Evolutionary conservation across 2,329 filamentous ascomycete species (phyloP).

Genomic region (Aspergillus hiratsukae): DNA sequence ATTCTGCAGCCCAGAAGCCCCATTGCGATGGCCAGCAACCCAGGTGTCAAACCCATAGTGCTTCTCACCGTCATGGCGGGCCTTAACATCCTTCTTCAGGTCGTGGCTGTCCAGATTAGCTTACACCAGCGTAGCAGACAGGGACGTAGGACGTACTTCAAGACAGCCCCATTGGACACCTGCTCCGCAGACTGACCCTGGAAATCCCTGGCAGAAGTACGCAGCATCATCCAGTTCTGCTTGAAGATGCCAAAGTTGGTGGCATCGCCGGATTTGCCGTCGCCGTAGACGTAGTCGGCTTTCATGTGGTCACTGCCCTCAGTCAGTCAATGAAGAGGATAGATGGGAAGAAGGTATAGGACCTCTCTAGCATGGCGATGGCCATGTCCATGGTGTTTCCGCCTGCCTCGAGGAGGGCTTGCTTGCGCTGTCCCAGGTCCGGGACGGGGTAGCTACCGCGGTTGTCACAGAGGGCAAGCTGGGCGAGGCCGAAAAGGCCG

Average conservation of each 20-base stretch:
- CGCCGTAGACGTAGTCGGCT: slow-evolving; percentile 21
- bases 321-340: neutral
- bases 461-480: slow-evolving; percentile 7
- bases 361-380: slow-evolving; percentile 25
- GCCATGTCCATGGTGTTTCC: slow-evolving; percentile 21
- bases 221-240: slow-evolving; percentile 29
- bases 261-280: slow-evolving; percentile 24
- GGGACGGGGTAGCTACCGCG: slow-evolving; percentile 15
- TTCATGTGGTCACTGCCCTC: slow-evolving; percentile 14
- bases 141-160: slow-evolving; percentile 25
- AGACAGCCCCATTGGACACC: slow-evolving; percentile 22
- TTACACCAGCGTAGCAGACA: neutral
- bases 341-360: neutral
- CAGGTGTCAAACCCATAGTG: slow-evolving; percentile 19
- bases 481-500: neutral
- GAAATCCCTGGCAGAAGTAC: slow-evolving; percentile 23
- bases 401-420: slow-evolving; percentile 15
- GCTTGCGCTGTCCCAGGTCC: slow-evolving; percentile 19
- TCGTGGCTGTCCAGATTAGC: slow-evolving; percentile 7
- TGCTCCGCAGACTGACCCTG: slow-evolving; percentile 14
- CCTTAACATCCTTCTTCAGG: slow-evolving; percentile 15
- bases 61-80: slow-evolving; percentile 19
- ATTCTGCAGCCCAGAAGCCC: slow-evolving; percentile 14
- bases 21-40: slow-evolving; percentile 23
- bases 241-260: slow-evolving; percentile 32